These are phyloP conservation scores for Zygosaccharomyces bailii DNA, from an alignment of 805 yeast genomes.

Conservation along the genomic window DNA sequence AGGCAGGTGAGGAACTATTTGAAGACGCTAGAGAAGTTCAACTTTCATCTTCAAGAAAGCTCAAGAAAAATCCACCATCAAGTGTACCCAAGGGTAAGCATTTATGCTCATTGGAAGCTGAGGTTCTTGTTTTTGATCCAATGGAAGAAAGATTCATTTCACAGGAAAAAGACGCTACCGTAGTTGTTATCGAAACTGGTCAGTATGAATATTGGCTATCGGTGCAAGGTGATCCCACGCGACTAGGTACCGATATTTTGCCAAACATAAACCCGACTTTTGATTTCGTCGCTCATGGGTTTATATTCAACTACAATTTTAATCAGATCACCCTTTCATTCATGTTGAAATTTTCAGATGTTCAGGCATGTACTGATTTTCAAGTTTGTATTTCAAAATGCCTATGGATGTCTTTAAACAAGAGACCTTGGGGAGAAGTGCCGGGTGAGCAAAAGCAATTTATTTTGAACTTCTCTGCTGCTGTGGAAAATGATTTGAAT, in stretches of 20 bases:
- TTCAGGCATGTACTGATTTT: slow-evolving; percentile 45
- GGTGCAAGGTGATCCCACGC: slow-evolving; percentile 33
- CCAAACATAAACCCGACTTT: slow-evolving; percentile 64
- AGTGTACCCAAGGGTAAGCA: slow-evolving; percentile 16
- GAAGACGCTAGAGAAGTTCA: slow-evolving; percentile 24
- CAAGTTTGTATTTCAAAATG: slow-evolving; percentile 50
- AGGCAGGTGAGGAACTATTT: slow-evolving; percentile 17
- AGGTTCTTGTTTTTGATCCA: slow-evolving; percentile 59
- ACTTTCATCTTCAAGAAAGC: background rate
- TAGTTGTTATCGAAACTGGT: slow-evolving; percentile 44
- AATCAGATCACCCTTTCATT: slow-evolving; percentile 52
- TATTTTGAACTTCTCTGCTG: slow-evolving; percentile 51
- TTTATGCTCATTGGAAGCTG: slow-evolving; percentile 27
- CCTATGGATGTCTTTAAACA: slow-evolving; percentile 60
- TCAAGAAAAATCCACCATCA: slow-evolving; percentile 12
- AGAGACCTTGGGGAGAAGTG: slow-evolving; percentile 45
- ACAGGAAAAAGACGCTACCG: slow-evolving; percentile 38
- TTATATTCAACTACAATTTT: slow-evolving; percentile 59
- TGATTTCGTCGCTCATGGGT: slow-evolving; percentile 48
- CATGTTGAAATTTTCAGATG: slow-evolving; percentile 52
- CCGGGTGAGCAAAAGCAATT: slow-evolving; percentile 50
- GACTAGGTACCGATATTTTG: slow-evolving; percentile 42
- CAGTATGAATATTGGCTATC: slow-evolving; percentile 54
- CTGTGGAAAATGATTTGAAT: slow-evolving; percentile 39
- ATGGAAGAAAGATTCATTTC: slow-evolving; percentile 44